Evolutionary conservation across 371 early-diverging fungal genomes (phyloP).

Genomic region (Mucor irregularis): DNA sequence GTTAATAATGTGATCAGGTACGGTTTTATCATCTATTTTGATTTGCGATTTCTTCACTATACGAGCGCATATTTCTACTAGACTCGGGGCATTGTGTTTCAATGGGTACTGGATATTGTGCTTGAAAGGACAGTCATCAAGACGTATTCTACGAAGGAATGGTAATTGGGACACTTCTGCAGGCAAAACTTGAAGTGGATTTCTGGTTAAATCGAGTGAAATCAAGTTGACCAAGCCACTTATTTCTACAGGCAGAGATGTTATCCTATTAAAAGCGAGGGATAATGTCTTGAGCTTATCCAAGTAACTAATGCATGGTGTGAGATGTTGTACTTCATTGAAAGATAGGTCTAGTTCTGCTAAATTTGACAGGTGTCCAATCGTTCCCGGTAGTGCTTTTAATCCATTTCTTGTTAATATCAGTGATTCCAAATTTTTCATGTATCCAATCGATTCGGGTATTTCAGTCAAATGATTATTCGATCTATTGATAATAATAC

Average conservation of each 20-base stretch:
- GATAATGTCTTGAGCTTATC: conserved; percentile 28
- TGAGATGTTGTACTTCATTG: conserved; percentile 50
- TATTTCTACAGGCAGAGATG: conserved; percentile 61
- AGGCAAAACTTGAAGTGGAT: conserved; percentile 44
- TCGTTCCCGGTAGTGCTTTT: conserved; percentile 58
- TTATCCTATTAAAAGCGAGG: conserved; percentile 9
- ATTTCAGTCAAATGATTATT: conserved; percentile 25
- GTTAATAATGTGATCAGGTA: conserved; percentile 51
- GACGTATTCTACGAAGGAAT: conserved; percentile 47
- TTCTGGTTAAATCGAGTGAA: conserved; percentile 60
- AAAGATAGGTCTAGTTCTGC: conserved; percentile 52
- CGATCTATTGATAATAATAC: conserved; percentile 12
- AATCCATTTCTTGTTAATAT: conserved; percentile 54
- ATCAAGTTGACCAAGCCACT: conserved; percentile 62
- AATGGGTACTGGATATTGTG: conserved; percentile 21
- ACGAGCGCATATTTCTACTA: conserved; percentile 75
- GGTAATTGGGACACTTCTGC: conserved; percentile 45
- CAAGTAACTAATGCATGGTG: conserved; percentile 42
- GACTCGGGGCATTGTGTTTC: conserved; percentile 40
- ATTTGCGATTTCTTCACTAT: conserved; percentile 65
- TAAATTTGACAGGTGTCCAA: conserved; percentile 59
- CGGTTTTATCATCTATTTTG: conserved; percentile 38
- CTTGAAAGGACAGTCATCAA: conserved; percentile 49
- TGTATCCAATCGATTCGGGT: conserved; percentile 25
- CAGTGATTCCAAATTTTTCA: conserved; percentile 17